phyloP scores from a whole-genome alignment of 2,329 filamentous ascomycete species.

The Leptographium wingfieldii region DNA sequence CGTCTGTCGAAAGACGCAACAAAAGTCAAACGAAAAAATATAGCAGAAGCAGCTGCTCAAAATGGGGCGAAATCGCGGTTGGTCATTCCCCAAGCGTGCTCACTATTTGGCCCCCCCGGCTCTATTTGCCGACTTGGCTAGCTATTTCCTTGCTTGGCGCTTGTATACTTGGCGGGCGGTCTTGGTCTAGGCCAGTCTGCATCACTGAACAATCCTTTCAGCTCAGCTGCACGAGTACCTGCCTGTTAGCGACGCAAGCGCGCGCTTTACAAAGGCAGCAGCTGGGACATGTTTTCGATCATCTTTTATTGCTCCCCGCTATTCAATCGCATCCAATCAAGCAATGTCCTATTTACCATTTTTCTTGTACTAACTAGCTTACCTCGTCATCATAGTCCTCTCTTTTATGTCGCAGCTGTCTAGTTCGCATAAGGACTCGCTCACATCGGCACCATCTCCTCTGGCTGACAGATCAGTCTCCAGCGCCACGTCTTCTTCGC shows the following conservation, averaged over 20 bases:
- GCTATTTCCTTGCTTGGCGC: not conserved
- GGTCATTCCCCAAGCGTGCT: slow-evolving; percentile 18
- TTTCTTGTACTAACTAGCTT: slow-evolving; percentile 7
- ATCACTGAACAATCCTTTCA: not conserved
- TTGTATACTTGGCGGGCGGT: not conserved
- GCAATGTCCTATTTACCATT: not conserved
- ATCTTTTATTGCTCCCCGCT: not conserved
- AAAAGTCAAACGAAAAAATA: not conserved
- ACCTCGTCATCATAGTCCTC: slow-evolving; percentile 45
- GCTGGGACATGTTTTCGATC: not conserved
- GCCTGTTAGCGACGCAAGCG: not conserved
- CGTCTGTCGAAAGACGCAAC: not conserved
- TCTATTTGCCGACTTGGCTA: not conserved
- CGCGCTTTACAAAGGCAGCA: not conserved
- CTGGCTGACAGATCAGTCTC: slow-evolving; percentile 20
- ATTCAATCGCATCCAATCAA: not conserved
- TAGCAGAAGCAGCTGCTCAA: slow-evolving; percentile 15
- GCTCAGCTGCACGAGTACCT: not conserved
- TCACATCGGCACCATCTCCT: slow-evolving; percentile 30
- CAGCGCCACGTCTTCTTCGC: not conserved
- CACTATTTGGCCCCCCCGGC: not conserved
- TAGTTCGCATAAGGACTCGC: slow-evolving; percentile 29
- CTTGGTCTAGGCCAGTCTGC: not conserved
- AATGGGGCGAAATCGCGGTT: slow-evolving; percentile 44
- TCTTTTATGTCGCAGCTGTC: slow-evolving; percentile 83